These are phyloP conservation scores for Carallia pectinifolia DNA, from an alignment of 345 rosid genomes.

Conservation along the genomic window DNA sequence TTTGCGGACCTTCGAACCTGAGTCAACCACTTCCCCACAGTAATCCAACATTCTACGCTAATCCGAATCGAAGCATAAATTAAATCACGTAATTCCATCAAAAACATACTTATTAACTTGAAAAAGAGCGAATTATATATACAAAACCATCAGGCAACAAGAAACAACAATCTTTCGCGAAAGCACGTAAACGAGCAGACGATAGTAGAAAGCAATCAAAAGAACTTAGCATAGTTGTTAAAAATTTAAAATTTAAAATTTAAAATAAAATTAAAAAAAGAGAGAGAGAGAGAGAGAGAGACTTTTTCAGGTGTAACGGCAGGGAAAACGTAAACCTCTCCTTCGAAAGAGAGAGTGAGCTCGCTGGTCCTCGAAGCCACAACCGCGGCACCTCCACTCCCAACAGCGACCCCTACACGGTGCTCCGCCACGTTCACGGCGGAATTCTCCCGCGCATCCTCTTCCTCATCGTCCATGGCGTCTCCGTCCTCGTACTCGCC, in stretches of 20 bases:
- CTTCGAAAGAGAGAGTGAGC: constrained; percentile 72
- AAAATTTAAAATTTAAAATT: no score
- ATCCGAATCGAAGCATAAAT: neutral
- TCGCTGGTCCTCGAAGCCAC: constrained; percentile 57
- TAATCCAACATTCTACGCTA: neutral
- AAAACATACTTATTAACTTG: neutral
- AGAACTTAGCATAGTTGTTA: no score
- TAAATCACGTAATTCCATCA: neutral
- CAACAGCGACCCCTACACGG: constrained; percentile 13
- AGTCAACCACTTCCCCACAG: neutral
- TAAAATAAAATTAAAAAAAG: neutral
- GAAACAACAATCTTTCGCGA: no score
- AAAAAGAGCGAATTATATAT: no score
- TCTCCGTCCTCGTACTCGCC: constrained; percentile 44
- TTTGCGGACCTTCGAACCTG: neutral
- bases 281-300: neutral
- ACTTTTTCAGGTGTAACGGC: constrained; percentile 68
- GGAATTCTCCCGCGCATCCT: constrained; percentile 31
- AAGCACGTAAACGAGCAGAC: no score
- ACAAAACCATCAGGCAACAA: no score
- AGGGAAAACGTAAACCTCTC: constrained; percentile 72
- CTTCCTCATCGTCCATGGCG: constrained; percentile 44
- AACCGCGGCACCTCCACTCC: constrained; percentile 25
- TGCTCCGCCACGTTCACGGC: constrained; percentile 44
- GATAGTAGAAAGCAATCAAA: no score